These are phyloP conservation scores for Tetrapisispora nanseiensis DNA, from an alignment of 805 yeast genomes.

Conservation along the genomic window DNA sequence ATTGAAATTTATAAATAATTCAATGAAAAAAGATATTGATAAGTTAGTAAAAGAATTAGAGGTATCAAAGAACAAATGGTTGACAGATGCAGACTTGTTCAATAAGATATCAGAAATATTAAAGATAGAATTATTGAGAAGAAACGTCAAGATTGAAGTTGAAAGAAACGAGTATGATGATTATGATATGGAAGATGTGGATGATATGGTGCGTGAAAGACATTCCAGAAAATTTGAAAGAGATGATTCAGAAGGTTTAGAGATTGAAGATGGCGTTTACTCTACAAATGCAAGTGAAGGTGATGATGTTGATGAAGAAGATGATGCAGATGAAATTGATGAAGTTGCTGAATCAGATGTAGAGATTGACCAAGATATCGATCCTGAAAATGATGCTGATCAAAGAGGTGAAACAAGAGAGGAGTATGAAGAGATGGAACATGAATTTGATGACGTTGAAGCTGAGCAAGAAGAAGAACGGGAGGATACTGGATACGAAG, in stretches of 20 bases:
- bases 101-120: constrained; percentile 18
- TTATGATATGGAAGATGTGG: constrained; percentile 7
- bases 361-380: background rate
- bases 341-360: constrained; percentile 3
- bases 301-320: background rate
- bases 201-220: constrained; percentile 4
- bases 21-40: constrained; percentile 19
- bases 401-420: constrained; percentile 31
- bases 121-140: constrained; percentile 18
- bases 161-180: constrained; percentile 8
- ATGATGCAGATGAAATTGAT: constrained; percentile 3
- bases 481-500: constrained; percentile 29
- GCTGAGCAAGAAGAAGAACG: constrained; percentile 30
- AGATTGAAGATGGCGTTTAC: background rate
- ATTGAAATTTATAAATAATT: constrained; percentile 15
- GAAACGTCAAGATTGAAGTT: constrained; percentile 12
- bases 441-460: constrained; percentile 37
- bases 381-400: background rate
- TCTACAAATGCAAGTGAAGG: background rate
- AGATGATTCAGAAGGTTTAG: background rate
- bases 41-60: constrained; percentile 15
- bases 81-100: constrained; percentile 24
- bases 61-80: constrained; percentile 22
- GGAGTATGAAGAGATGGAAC: constrained; percentile 37
- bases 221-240: background rate